Conservation (phyloP, 208 protist genomes). For the Trypanosoma theileri region DNA sequence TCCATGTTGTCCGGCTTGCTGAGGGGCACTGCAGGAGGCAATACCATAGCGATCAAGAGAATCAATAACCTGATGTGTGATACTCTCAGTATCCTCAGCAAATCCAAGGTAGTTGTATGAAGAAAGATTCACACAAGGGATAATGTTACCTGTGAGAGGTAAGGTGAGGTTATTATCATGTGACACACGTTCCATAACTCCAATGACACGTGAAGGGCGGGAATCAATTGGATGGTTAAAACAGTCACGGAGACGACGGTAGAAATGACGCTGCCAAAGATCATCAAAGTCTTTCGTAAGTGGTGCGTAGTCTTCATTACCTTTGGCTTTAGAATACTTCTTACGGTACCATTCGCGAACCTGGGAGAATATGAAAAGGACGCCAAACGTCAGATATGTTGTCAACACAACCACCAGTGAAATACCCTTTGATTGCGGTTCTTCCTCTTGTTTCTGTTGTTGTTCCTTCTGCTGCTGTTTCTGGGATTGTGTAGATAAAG, state of each 20-base stretch:
- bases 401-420: conserved; percentile 35
- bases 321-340: conserved; percentile 33
- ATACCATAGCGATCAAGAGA: conserved; percentile 80
- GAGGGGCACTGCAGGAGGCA: conserved; percentile 59
- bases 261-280: conserved; percentile 94
- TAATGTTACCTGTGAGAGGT: conserved; percentile 76
- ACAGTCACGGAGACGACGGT: conserved; percentile 89
- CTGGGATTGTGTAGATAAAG: background rate
- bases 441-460: background rate
- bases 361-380: conserved; percentile 55
- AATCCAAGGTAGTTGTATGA: conserved; percentile 99
- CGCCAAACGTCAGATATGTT: conserved; percentile 58
- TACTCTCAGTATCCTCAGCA: conserved; percentile 88
- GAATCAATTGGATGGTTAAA: conserved; percentile 92
- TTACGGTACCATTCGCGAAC: conserved; percentile 55
- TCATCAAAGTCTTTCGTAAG: conserved; percentile 94
- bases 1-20: conserved; percentile 65
- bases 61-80: conserved; percentile 82
- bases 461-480: conserved; percentile 15
- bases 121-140: conserved; percentile 93
- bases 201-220: conserved; percentile 91
- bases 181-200: conserved; percentile 90
- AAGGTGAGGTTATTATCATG: conserved; percentile 89
- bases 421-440: background rate
- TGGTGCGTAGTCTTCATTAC: conserved; percentile 90